A percentile compares a stretch with the other conserved stretches of the same genome.
Conservation (phyloP, 306 rosid genomes). For the Sicyos edulis region DNA sequence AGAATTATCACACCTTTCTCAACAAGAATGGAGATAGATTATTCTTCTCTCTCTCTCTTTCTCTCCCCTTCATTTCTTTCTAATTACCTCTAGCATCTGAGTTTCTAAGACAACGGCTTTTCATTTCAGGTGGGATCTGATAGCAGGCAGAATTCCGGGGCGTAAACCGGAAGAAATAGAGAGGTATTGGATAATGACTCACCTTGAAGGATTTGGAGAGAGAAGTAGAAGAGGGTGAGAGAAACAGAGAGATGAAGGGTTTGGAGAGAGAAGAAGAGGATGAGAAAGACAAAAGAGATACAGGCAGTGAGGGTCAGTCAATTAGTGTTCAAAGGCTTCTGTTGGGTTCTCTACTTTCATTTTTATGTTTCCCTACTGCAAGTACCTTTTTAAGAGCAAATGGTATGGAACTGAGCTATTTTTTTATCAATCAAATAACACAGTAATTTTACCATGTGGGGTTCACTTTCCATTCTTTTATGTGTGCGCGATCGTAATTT, state of each 20-base stretch:
- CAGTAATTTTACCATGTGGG: neutral
- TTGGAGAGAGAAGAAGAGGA: too few relatives aligned
- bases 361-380: slow-evolving; percentile 18
- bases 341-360: slow-evolving; percentile 2
- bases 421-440: slow-evolving; percentile 12
- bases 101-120: neutral
- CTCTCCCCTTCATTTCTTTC: neutral
- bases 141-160: slow-evolving; percentile 24
- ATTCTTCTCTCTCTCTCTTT: neutral
- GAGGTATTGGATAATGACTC: slow-evolving; percentile 32
- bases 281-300: neutral
- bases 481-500: too few relatives aligned
- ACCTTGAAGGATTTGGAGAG: slow-evolving; percentile 23
- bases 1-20: neutral
- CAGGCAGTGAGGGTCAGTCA: neutral
- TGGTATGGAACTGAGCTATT: too few relatives aligned
- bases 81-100: neutral
- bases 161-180: slow-evolving; percentile 29
- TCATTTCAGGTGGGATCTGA: slow-evolving; percentile 27
- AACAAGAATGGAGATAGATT: neutral
- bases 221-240: slow-evolving; percentile 11
- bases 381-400: neutral
- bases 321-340: neutral
- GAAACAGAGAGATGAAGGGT: neutral
- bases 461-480: neutral